These are phyloP conservation scores for Fonsecaea multimorphosa DNA, from an alignment of 2,329 filamentous ascomycete species.

Conservation along the genomic window DNA sequence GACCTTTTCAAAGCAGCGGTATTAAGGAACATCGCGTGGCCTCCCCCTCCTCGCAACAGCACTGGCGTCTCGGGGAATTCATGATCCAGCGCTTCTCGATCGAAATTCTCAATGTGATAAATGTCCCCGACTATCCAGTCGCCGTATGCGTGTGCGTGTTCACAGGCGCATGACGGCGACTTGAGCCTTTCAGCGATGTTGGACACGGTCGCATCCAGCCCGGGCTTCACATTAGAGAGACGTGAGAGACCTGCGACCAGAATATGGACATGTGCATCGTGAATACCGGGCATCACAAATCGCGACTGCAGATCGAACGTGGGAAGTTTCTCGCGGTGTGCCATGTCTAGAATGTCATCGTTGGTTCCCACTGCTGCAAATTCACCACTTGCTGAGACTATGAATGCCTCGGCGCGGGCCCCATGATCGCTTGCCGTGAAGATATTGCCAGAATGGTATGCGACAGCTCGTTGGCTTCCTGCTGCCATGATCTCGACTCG, in stretches of 20 bases:
- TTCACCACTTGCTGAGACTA: constrained; percentile 16
- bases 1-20: constrained; percentile 40
- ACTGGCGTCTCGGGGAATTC: constrained; percentile 44
- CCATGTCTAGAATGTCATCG: constrained; percentile 18
- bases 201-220: constrained; percentile 12
- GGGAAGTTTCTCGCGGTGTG: constrained; percentile 12
- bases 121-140: constrained; percentile 41
- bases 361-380: constrained; percentile 21
- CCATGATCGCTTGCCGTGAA: constrained; percentile 12
- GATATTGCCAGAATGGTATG: constrained; percentile 21
- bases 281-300: constrained; percentile 28
- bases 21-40: constrained; percentile 42
- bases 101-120: constrained; percentile 38
- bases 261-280: constrained; percentile 26
- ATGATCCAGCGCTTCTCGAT: constrained; percentile 39
- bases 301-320: constrained; percentile 10
- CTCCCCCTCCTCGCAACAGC: constrained; percentile 41
- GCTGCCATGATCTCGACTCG: neutral
- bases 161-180: constrained; percentile 17
- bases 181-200: constrained; percentile 23
- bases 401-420: constrained; percentile 22
- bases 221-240: constrained; percentile 11
- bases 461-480: neutral
- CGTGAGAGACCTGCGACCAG: constrained; percentile 12
- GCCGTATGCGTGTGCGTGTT: constrained; percentile 25